These are phyloP conservation scores for Chaetomiaceae sp. DNA, from an alignment of 2,329 filamentous ascomycete species.

Conservation along the genomic window DNA sequence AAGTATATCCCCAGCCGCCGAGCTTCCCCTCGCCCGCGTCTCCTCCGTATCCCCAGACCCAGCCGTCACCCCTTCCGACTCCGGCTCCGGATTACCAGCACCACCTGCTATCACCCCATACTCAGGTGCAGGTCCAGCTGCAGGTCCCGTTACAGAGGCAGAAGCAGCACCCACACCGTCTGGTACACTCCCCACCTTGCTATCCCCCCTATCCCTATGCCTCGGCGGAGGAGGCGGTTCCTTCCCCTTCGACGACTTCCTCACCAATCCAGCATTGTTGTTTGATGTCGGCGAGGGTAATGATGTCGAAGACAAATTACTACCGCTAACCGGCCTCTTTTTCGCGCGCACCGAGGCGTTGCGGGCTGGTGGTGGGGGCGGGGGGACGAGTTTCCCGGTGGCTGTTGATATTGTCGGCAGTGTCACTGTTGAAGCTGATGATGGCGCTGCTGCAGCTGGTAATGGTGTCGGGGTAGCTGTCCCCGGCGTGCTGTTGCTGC, in stretches of 20 bases:
- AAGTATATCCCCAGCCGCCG: constrained; percentile 56
- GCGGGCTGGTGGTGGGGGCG: constrained; percentile 34
- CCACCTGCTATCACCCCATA: not conserved
- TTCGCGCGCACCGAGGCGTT: constrained; percentile 35
- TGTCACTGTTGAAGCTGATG: too few species aligned
- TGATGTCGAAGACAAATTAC: too few species aligned
- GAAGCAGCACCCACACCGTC: constrained; percentile 12
- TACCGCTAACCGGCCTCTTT: constrained; percentile 39
- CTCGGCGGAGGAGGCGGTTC: constrained; percentile 32
- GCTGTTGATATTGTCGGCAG: not conserved
- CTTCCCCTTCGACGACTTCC: constrained; percentile 12
- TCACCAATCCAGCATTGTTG: not conserved
- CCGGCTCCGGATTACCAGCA: not conserved
- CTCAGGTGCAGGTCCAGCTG: not conserved
- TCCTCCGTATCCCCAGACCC: constrained; percentile 1
- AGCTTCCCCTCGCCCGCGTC: not conserved
- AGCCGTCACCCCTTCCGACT: too few species aligned
- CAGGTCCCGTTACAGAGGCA: not conserved
- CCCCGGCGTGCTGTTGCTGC: constrained; percentile 17
- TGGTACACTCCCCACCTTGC: not conserved
- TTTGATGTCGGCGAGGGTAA: constrained; percentile 10
- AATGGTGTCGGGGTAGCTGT: not conserved
- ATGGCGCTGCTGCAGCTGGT: too few species aligned
- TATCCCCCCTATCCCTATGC: constrained; percentile 13
- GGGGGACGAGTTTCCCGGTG: constrained; percentile 31